phyloP scores from a whole-genome alignment of 2,329 filamentous ascomycete genomes.

The Fusarium gaditjirri region DNA sequence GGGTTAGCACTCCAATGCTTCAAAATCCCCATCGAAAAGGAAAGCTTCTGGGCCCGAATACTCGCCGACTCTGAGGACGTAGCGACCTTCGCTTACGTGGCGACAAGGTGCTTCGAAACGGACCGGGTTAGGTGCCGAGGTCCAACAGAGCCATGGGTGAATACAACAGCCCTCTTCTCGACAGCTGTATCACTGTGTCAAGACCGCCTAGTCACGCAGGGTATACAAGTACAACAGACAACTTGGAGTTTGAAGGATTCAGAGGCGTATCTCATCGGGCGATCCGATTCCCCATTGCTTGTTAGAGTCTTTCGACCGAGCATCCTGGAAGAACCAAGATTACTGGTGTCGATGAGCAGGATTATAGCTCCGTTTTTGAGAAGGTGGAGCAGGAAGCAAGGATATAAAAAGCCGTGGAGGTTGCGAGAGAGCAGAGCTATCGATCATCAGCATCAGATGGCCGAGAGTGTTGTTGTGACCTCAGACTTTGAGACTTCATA shows the following conservation, averaged over 20 bases:
- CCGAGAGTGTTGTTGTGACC: background rate
- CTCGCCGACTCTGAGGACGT: accelerated
- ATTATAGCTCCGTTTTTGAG: accelerated
- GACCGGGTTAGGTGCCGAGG: accelerated
- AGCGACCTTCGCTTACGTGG: accelerated
- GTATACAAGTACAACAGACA: accelerated
- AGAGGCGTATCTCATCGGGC: accelerated
- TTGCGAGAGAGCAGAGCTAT: background rate
- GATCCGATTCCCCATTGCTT: accelerated
- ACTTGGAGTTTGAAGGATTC: accelerated
- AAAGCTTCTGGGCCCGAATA: background rate
- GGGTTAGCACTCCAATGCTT: accelerated
- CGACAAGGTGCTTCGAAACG: accelerated
- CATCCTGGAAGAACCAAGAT: accelerated
- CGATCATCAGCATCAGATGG: background rate
- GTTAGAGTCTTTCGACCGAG: accelerated
- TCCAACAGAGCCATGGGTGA: accelerated
- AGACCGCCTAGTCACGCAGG: accelerated
- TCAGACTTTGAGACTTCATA: accelerated
- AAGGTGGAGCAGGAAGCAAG: background rate
- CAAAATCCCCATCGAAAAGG: accelerated
- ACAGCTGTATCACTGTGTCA: accelerated
- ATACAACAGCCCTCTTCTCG: accelerated
- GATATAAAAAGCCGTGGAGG: accelerated
- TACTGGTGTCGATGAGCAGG: accelerated